phyloP scores from a whole-genome alignment of 305 asterid species.

The Fraxinus angustifolia region DNA sequence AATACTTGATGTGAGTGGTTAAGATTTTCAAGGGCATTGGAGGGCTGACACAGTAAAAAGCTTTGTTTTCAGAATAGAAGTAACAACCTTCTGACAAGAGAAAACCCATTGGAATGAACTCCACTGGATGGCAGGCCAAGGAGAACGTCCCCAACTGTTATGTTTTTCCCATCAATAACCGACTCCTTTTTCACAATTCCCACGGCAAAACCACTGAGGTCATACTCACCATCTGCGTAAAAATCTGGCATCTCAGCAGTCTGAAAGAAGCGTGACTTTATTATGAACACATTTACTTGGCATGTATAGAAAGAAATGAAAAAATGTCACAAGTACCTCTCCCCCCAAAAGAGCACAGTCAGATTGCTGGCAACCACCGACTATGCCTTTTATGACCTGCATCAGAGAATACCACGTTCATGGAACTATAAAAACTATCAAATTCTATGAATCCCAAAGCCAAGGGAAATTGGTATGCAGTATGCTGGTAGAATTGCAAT shows the following conservation, averaged over 20 bases:
- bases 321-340: constrained; percentile 51
- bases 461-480: background rate
- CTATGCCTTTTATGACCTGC: constrained; percentile 93
- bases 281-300: background rate
- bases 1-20: background rate
- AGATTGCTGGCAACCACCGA: constrained; percentile 82
- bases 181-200: constrained; percentile 75
- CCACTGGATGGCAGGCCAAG: constrained; percentile 96
- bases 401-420: constrained; percentile 18
- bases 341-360: constrained; percentile 89
- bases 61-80: background rate
- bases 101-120: constrained; percentile 90
- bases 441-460: background rate
- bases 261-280: constrained; percentile 40
- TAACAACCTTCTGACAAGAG: constrained; percentile 81
- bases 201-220: constrained; percentile 90
- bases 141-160: constrained; percentile 65
- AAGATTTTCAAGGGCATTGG: background rate
- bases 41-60: background rate
- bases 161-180: constrained; percentile 76
- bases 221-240: constrained; percentile 88
- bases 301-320: background rate
- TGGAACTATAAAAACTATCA: background rate
- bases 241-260: constrained; percentile 99
- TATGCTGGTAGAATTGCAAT: background rate